Base-by-base conservation (phyloP, 441 rosid genomes). In the Erodium trifolium region DNA sequence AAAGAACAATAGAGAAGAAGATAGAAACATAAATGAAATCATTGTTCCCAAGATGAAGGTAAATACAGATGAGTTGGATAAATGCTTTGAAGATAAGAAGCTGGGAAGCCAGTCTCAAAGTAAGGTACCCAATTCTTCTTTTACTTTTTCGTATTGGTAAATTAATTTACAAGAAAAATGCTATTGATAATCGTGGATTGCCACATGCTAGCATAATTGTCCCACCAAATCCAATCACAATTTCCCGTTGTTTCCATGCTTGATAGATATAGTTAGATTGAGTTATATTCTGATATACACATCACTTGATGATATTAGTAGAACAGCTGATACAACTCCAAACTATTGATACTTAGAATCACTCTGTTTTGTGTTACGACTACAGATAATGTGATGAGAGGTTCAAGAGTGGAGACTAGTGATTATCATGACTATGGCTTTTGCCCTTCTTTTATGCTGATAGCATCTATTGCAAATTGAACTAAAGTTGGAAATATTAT, bases 1-100 rank as follows among this genome's bases (percentile, higher is more conserved):
- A 49, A 84, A 70, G 34, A 76, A 71, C 31, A 79, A 67, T 7
- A 63, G 70, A 43, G 81, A 76, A 45, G 78, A 65, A 74, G 72
- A 16, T 29, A 68, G 73, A 71, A 70, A 39, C 74, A 69, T 71
- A 68, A 67, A 72, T 78, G 72, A 72, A 67, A 37, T 9, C 19
- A 11, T 63, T 47, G 8, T 73, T 69, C 63, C 29, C 16, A 67
- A 67, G 27, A 23, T 23, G 75, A 70, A 63, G 72, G 70, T 63
- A 31, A 18, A 6, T 67, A 39, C 75, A 53, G 67, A 29, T 64
- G 73, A 64, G 43, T 64, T 70, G 31, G 55, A 14, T 17, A 67
- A 70, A 59, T 5, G 69, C 18, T 18, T 11, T 10, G 49, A 63
- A 72, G 73, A 67, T 11, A 68, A 66, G 27, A 19, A 77, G 67